Conservation (phyloP, 306 rosid species). For the Spatholobus suberectus region DNA sequence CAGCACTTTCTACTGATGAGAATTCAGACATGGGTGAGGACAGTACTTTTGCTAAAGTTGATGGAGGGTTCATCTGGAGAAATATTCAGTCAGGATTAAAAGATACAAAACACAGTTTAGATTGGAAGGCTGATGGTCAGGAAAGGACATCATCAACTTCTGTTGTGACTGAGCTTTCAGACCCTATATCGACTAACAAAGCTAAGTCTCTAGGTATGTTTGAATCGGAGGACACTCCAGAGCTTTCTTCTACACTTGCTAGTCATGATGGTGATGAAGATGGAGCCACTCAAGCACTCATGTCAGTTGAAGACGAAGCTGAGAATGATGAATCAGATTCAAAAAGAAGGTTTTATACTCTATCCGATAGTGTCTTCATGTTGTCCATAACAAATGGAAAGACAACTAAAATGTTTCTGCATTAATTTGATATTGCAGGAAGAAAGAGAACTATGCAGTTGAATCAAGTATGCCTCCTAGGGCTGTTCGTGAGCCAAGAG, state of each 20-base stretch:
- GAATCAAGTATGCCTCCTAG: slow-evolving; percentile 67
- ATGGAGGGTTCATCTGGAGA: slow-evolving; percentile 60
- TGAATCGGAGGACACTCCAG: slow-evolving; percentile 68
- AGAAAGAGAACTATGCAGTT: slow-evolving; percentile 56
- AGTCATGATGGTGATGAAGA: slow-evolving; percentile 64
- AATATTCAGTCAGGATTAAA: slow-evolving; percentile 53
- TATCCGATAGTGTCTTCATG: slow-evolving; percentile 13
- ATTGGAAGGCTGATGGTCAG: slow-evolving; percentile 63
- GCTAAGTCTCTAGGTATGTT: slow-evolving; percentile 49
- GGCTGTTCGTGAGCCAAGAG: slow-evolving; percentile 81
- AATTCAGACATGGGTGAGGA: slow-evolving; percentile 61
- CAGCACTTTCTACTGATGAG: slow-evolving; percentile 57
- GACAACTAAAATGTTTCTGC: slow-evolving; percentile 11
- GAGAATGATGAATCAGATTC: slow-evolving; percentile 71
- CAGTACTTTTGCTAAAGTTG: slow-evolving; percentile 49
- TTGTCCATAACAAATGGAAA: neutral
- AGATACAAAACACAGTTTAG: slow-evolving; percentile 47
- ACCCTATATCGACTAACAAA: slow-evolving; percentile 55
- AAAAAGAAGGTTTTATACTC: slow-evolving; percentile 67
- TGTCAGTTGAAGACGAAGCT: slow-evolving; percentile 53
- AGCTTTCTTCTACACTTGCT: slow-evolving; percentile 74
- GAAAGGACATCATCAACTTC: slow-evolving; percentile 76
- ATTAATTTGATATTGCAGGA: slow-evolving; percentile 57
- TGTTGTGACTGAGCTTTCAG: slow-evolving; percentile 61
- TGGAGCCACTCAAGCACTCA: slow-evolving; percentile 57